phyloP scores from a whole-genome alignment of 2,329 filamentous ascomycete species.

The Dryadomyces quercivorus region DNA sequence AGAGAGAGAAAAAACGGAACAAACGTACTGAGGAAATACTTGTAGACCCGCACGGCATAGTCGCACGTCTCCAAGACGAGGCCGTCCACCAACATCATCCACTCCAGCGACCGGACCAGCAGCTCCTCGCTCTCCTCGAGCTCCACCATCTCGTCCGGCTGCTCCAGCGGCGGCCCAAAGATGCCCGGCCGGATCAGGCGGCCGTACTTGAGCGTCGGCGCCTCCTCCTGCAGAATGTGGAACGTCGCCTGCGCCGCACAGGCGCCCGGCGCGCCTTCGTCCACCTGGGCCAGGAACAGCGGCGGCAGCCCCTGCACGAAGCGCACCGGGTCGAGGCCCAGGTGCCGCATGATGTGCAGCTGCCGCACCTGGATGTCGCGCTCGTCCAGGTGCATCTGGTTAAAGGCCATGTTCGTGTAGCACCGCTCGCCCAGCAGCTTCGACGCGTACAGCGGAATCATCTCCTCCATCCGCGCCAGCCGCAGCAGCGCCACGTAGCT shows the following conservation, averaged over 20 bases:
- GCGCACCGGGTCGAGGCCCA: constrained; percentile 57
- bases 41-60: constrained; percentile 59
- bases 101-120: constrained; percentile 71
- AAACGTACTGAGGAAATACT: constrained; percentile 70
- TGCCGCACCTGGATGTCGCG: constrained; percentile 52
- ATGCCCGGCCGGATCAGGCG: constrained; percentile 59
- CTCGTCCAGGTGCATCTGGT: constrained; percentile 62
- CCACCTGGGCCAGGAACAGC: constrained; percentile 37
- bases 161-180: constrained; percentile 52
- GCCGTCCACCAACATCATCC: constrained; percentile 63
- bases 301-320: constrained; percentile 60
- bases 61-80: constrained; percentile 21
- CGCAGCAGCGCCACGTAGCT: constrained; percentile 74
- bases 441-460: constrained; percentile 82
- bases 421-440: constrained; percentile 54
- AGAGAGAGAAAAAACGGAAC: constrained; percentile 3
- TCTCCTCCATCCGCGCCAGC: constrained; percentile 56
- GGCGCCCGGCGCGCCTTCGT: constrained; percentile 18
- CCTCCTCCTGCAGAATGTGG: constrained; percentile 33
- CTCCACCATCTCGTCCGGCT: constrained; percentile 11
- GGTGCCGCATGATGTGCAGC: constrained; percentile 62
- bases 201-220: constrained; percentile 44
- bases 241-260: constrained; percentile 34
- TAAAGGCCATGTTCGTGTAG: constrained; percentile 61
- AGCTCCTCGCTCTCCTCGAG: constrained; percentile 52